Evolutionary conservation across 2,329 filamentous ascomycete species (phyloP).

Genomic region (Cercospora brassicicola): DNA sequence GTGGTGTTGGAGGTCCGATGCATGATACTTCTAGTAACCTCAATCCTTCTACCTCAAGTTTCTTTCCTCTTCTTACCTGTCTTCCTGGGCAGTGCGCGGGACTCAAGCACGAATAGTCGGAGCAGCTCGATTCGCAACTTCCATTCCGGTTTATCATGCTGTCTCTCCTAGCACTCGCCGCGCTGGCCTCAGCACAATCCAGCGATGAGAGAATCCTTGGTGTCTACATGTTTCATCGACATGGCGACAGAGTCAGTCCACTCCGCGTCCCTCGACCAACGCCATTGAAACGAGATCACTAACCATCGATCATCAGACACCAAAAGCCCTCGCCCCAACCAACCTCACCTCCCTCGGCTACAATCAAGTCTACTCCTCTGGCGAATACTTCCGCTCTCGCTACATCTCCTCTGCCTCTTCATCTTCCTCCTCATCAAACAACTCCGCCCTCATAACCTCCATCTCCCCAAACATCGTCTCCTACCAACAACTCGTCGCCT

Average conservation of each 20-base stretch:
- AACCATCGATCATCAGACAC: slow-evolving; percentile 47
- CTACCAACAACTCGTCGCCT: slow-evolving; percentile 68
- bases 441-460: slow-evolving; percentile 1
- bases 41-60: slow-evolving; percentile 6
- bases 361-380: slow-evolving; percentile 69
- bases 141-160: neutral
- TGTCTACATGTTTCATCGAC: slow-evolving; percentile 81
- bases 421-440: slow-evolving; percentile 59
- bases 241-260: slow-evolving; percentile 67
- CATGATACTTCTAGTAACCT: slow-evolving; percentile 17
- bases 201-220: slow-evolving; percentile 70
- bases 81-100: neutral
- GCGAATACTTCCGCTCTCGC: slow-evolving; percentile 71
- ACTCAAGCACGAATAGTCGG: neutral
- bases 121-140: neutral
- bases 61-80: neutral
- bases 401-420: slow-evolving; percentile 65
- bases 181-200: slow-evolving; percentile 29
- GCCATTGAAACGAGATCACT: neutral
- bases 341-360: slow-evolving; percentile 78
- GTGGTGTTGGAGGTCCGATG: slow-evolving; percentile 4
- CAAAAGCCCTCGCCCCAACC: slow-evolving; percentile 71
- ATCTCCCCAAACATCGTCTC: slow-evolving; percentile 57
- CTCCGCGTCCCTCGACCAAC: neutral
- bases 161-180: slow-evolving; percentile 30